phyloP scores from a whole-genome alignment of 1,284 basidiomycete genomes.

The Baeospora myosura region DNA sequence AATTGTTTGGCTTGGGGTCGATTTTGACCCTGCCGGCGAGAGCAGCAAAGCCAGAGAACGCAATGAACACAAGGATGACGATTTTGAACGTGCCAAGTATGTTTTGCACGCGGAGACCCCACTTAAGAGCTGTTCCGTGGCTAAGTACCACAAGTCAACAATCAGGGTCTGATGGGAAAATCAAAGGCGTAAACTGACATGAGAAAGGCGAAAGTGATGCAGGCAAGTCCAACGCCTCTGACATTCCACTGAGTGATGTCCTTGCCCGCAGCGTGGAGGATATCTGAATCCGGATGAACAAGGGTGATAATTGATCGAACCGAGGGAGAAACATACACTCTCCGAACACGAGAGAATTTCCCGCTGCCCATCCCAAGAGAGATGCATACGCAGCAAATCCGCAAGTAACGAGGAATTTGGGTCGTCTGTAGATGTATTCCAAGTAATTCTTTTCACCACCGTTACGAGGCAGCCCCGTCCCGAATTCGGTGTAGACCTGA shows the following conservation, averaged over 20 bases:
- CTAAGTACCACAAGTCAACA: too few relatives aligned
- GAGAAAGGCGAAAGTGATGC: slow-evolving; percentile 48
- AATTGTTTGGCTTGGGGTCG: slow-evolving; percentile 44
- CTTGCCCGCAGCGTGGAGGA: slow-evolving; percentile 40
- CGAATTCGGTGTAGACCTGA: neutral
- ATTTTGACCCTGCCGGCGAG: too few relatives aligned
- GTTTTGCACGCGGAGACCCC: slow-evolving; percentile 63
- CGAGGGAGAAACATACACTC: slow-evolving; percentile 41
- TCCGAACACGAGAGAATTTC: slow-evolving; percentile 55
- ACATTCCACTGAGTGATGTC: slow-evolving; percentile 39
- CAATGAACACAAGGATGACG: slow-evolving; percentile 47
- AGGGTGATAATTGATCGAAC: neutral
- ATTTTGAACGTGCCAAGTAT: slow-evolving; percentile 60
- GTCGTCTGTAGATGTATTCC: slow-evolving; percentile 60
- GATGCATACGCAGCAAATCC: slow-evolving; percentile 50
- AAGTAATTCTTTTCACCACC: slow-evolving; percentile 77
- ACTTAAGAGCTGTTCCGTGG: slow-evolving; percentile 48
- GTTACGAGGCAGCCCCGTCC: slow-evolving; percentile 55
- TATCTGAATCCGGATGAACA: slow-evolving; percentile 30
- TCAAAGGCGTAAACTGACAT: too few relatives aligned
- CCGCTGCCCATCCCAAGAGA: slow-evolving; percentile 45
- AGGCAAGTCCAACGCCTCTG: slow-evolving; percentile 45
- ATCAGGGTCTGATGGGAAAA: too few relatives aligned
- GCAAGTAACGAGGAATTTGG: slow-evolving; percentile 56
- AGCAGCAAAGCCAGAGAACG: slow-evolving; percentile 57